Percentiles rank a stretch among this genome's conserved stretches.
Evolutionary conservation across 768 basidiomycete genomes (phyloP).

Genomic region (Mycena rosella): DNA sequence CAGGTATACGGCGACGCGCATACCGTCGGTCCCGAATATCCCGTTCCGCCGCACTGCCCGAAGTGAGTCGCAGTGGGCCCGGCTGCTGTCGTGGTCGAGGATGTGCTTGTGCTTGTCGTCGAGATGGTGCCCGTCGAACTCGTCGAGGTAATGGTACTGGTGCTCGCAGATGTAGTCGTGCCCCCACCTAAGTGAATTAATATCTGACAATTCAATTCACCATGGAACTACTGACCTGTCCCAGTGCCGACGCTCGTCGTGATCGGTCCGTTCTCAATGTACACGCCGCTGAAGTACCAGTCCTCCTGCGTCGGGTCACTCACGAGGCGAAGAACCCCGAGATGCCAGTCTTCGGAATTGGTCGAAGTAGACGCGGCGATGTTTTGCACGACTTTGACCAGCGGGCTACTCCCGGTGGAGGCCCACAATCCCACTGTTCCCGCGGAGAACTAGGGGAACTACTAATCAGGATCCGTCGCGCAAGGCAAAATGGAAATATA

Average conservation of each 20-base stretch:
- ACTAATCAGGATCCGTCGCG: neutral
- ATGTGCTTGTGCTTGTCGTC: slow-evolving; percentile 36
- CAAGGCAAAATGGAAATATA: slow-evolving; percentile 18
- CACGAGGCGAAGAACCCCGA: slow-evolving; percentile 70
- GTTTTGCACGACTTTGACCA: slow-evolving; percentile 64
- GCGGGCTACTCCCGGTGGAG: slow-evolving; percentile 60
- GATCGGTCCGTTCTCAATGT: slow-evolving; percentile 68
- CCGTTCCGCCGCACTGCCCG: slow-evolving; percentile 67
- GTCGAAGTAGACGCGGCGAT: slow-evolving; percentile 64
- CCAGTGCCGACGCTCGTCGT: slow-evolving; percentile 62
- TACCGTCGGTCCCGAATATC: slow-evolving; percentile 60
- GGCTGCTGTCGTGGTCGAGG: slow-evolving; percentile 51
- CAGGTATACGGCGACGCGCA: slow-evolving; percentile 60
- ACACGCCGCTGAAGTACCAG: slow-evolving; percentile 73
- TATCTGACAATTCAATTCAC: too few species aligned
- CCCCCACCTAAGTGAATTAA: slow-evolving; percentile 25
- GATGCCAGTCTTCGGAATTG: slow-evolving; percentile 72
- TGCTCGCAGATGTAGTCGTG: slow-evolving; percentile 37
- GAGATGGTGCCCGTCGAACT: too few species aligned
- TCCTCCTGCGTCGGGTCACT: slow-evolving; percentile 58
- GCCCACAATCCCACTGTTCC: slow-evolving; percentile 71
- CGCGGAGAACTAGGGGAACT: slow-evolving; percentile 58
- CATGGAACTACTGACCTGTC: slow-evolving; percentile 8
- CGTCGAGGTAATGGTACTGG: slow-evolving; percentile 36
- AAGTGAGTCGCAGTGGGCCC: slow-evolving; percentile 58